Percentiles rank a stretch among this genome's conserved stretches.
Conservation (phyloP, 345 rosid species). For the Schrenkiella parvula region DNA sequence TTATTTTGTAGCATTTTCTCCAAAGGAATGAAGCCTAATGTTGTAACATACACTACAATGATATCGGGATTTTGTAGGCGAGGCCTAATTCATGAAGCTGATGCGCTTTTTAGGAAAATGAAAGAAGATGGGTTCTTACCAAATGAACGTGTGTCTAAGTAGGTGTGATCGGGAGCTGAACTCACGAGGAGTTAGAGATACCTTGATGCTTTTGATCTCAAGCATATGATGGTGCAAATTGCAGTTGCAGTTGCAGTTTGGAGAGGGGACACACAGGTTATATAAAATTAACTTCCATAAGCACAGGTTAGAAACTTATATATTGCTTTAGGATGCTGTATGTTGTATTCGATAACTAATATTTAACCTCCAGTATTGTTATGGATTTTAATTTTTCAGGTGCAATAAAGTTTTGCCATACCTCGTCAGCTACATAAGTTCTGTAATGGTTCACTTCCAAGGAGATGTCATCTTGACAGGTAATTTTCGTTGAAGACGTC, state of each 20-base stretch:
- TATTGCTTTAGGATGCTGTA: neutral
- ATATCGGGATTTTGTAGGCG: conserved; percentile 34
- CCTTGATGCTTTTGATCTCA: conserved; percentile 6
- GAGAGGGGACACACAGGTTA: conserved; percentile 13
- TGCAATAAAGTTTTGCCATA: conserved; percentile 20
- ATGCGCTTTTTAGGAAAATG: conserved; percentile 35
- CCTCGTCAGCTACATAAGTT: conserved; percentile 68
- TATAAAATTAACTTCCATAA: neutral
- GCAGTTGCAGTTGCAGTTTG: conserved; percentile 7
- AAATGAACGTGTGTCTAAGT: conserved; percentile 11
- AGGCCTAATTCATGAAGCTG: conserved; percentile 32
- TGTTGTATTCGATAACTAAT: neutral
- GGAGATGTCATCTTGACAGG: conserved; percentile 79
- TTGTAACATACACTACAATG: conserved; percentile 31
- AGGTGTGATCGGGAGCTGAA: neutral
- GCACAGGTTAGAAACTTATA: neutral
- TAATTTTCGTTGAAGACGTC: conserved; percentile 2
- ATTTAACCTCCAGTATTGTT: neutral
- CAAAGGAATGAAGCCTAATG: conserved; percentile 39
- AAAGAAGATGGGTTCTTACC: conserved; percentile 26
- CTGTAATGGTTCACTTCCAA: conserved; percentile 56
- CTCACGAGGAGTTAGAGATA: conserved; percentile 3
- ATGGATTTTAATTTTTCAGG: conserved; percentile 6
- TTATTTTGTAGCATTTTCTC: conserved; percentile 28
- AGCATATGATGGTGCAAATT: neutral